Conservation (phyloP, 1,284 basidiomycete genomes). For the Schizophyllum amplum region DNA sequence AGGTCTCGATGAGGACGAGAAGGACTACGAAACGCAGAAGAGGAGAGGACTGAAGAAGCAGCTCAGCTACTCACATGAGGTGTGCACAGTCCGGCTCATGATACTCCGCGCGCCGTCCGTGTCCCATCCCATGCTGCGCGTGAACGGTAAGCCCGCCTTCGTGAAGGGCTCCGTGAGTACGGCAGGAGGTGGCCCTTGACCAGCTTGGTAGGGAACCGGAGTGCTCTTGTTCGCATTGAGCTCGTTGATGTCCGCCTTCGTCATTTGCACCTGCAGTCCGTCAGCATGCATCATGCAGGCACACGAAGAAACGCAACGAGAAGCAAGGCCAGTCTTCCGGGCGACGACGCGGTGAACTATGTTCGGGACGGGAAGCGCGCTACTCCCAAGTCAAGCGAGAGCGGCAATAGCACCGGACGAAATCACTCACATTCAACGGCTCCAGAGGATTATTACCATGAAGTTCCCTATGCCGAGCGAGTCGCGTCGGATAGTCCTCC, state of each 20-base stretch:
- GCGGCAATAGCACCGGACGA: too few relatives aligned
- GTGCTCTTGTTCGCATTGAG: background rate
- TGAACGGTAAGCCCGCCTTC: background rate
- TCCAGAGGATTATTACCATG: too few relatives aligned
- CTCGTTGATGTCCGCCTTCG: background rate
- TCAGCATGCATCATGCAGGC: background rate
- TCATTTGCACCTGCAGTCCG: background rate
- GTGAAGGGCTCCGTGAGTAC: background rate
- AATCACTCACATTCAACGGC: too few relatives aligned
- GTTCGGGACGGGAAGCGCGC: too few relatives aligned
- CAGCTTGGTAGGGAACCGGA: background rate
- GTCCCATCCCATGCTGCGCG: background rate
- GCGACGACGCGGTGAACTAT: too few relatives aligned
- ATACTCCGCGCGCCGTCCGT: background rate
- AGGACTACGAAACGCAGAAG: too few relatives aligned
- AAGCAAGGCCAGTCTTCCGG: background rate
- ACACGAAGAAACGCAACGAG: background rate
- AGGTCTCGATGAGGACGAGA: too few relatives aligned
- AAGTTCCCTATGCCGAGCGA: too few relatives aligned
- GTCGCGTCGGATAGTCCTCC: background rate
- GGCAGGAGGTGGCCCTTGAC: background rate
- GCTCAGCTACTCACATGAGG: background rate
- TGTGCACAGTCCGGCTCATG: background rate
- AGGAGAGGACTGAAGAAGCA: background rate
- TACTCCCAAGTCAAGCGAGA: too few relatives aligned